Evolutionary conservation across 768 basidiomycete genomes (phyloP).

Genomic region (Tricholoma bakamatsutake): DNA sequence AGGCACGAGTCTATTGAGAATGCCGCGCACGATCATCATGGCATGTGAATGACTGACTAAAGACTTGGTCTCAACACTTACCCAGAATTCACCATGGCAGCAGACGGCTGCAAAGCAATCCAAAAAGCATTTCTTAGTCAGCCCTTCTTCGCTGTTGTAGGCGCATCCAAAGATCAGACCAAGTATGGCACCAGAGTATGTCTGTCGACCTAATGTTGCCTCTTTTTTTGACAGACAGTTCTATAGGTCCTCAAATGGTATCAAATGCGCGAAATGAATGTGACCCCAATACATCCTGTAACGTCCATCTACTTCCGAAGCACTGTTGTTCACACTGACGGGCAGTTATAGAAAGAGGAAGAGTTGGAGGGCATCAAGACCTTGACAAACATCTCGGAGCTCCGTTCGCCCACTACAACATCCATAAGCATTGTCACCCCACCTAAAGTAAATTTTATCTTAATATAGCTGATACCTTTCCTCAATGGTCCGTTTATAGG

Average conservation of each 20-base stretch:
- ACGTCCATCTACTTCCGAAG: slow-evolving; percentile 15
- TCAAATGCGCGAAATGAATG: slow-evolving; percentile 45
- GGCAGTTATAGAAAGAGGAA: slow-evolving; percentile 48
- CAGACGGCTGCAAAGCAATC: slow-evolving; percentile 23
- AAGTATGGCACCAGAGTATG: slow-evolving; percentile 76
- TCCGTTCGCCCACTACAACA: slow-evolving; percentile 57
- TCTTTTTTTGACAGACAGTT: neutral
- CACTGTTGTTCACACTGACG: neutral
- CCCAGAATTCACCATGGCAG: slow-evolving; percentile 2
- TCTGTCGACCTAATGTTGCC: neutral
- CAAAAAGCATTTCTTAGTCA: slow-evolving; percentile 60
- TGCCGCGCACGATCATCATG: neutral
- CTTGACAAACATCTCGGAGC: slow-evolving; percentile 46
- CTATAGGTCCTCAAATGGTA: slow-evolving; percentile 76
- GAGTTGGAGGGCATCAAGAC: slow-evolving; percentile 65
- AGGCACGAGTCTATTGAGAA: neutral
- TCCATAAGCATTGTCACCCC: slow-evolving; percentile 78
- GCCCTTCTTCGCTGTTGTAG: slow-evolving; percentile 69
- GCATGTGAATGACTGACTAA: slow-evolving; percentile 3
- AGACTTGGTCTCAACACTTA: neutral
- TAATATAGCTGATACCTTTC: neutral
- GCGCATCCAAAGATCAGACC: slow-evolving; percentile 71
- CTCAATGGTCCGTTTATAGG: slow-evolving; percentile 28
- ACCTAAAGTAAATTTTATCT: slow-evolving; percentile 43
- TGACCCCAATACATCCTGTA: slow-evolving; percentile 75